Evolutionary conservation across 2,329 filamentous ascomycete genomes (phyloP), one percentile per base, ranked within the genome.

Genomic region (Ascochyta rabiei): DNA sequence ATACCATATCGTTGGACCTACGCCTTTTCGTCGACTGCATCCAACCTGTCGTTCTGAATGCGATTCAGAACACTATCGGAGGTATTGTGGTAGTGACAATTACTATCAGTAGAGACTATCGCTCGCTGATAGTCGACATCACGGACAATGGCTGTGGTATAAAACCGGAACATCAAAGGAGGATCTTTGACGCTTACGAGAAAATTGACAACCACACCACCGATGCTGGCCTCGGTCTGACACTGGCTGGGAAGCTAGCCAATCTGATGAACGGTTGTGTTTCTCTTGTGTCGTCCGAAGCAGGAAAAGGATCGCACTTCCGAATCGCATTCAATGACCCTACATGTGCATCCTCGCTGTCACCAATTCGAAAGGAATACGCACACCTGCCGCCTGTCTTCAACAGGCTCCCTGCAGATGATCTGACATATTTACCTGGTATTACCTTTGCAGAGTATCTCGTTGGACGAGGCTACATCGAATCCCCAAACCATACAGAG

Each of bases 121-220:
- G 67, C 3, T 60, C 62, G 0, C 61, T 79, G 0, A 59, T 65
- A 3, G 69, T 79, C n/a, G 78, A 81, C 35, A 56, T 81, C 1
- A 61, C 75, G 37, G 79, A 81, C 38, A 79, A 73, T 1, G 79
- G 78, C 0, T 61, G 71, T 3, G 78, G 78, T 2, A 78, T 80
- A n/a, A 54, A 56, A 1, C 43, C 56, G 1, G 60, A 69, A 3
- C 62, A 79, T 6, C 73, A 76, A 3, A 19, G 65, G 3, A 73
- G 76, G 2, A 77, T 81, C 4, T 81, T 80, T 24, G 67, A 76
- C 3, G 64, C 77, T 0, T 80, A 80, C 18, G 78, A 80, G 35
- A 80, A 80, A 30, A 70, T 74, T 1, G 68, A 73, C 30, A 56
- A 58, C 0, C 69, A 77, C 31, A 73, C 76, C 0, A 70, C 69